Base-by-base conservation (phyloP, 1,284 basidiomycete species). In the Quambalaria eucalypti region DNA sequence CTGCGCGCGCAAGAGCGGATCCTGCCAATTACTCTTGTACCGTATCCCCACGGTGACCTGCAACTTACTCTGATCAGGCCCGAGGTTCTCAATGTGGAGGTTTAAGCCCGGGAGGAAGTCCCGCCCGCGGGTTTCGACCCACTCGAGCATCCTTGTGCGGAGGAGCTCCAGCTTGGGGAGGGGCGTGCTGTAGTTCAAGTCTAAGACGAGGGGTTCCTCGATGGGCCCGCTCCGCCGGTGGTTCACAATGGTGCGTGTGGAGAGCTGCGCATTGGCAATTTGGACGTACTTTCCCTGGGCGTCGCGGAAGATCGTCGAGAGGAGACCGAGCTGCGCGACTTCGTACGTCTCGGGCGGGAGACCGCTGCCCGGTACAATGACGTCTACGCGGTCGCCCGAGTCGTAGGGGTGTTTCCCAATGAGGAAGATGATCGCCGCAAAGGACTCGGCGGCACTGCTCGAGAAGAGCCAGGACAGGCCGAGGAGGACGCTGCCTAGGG, bases 381-480 rank as follows among this genome's bases (percentile, higher is more conserved):
- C 19, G 26, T 23, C 29, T 26, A 46, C 33, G 48, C 48, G 48
- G n/a, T 12, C 48, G 33, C 4, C 92, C 21, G 5, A 88, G 76
- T 92, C 89, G 79, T 86, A 91, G 0, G 87, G 87, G 75, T 90
- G 77, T 74, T 82, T 82, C 70, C 91, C 82, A 77, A 92, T 91
- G 29, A 91, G 78, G 80, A 91, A 90, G 66, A 90, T 87, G 76
- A 88, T 87, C 62, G 83, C 84, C 16, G 83, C 82, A 57, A 87
- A 79, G 55, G 87, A 81, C 76, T 87, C 85, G 53, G 84, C 80
- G 44, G 55, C 80, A 52, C 80, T 80, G 6, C 77, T 80, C 39
- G 89, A 88, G 62, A 96, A 90, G 54, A 93, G 83, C 89, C 89
- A 93, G 57, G 87, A 88, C 47, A 91, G 79, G 74, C 87, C 87